These are phyloP conservation scores for Trametes gibbosa DNA, from an alignment of 768 basidiomycete genomes.

Conservation along the genomic window DNA sequence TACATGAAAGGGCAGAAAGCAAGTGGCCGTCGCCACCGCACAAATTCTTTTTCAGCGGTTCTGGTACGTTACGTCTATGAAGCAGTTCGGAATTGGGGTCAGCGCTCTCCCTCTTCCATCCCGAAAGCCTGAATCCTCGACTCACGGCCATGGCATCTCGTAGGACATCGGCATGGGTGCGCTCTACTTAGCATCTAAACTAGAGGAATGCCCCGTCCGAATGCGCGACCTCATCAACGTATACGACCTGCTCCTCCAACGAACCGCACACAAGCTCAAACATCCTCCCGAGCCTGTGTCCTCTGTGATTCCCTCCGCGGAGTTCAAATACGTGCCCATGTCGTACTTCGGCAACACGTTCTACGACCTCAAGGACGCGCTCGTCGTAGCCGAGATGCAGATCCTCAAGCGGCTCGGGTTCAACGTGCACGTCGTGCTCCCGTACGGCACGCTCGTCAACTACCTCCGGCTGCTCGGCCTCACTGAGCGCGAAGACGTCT, in stretches of 20 bases:
- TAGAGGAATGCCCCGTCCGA: slow-evolving; percentile 88
- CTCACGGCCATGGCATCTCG: background rate
- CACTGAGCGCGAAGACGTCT: slow-evolving; percentile 64
- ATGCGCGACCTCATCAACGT: slow-evolving; percentile 95
- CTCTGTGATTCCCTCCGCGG: slow-evolving; percentile 24
- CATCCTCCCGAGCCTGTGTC: slow-evolving; percentile 31
- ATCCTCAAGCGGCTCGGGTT: slow-evolving; percentile 94
- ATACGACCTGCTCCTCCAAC: slow-evolving; percentile 85
- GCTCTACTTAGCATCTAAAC: slow-evolving; percentile 64
- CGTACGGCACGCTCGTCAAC: slow-evolving; percentile 93
- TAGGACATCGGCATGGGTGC: slow-evolving; percentile 54
- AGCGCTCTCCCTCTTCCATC: slow-evolving; percentile 30
- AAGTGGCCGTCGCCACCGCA: slow-evolving; percentile 95
- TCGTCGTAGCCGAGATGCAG: slow-evolving; percentile 97
- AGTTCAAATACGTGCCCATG: slow-evolving; percentile 76
- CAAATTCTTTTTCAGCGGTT: slow-evolving; percentile 96
- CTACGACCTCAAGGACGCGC: slow-evolving; percentile 91
- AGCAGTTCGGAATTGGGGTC: slow-evolving; percentile 91
- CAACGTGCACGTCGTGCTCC: slow-evolving; percentile 88
- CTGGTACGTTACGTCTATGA: slow-evolving; percentile 94
- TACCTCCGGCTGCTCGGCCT: slow-evolving; percentile 91
- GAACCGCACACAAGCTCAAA: slow-evolving; percentile 49
- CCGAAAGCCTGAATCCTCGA: background rate
- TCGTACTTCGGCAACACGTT: slow-evolving; percentile 86
- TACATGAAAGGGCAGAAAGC: slow-evolving; percentile 59